These are phyloP conservation scores for Penstemon eatonii DNA, from an alignment of 257 asterid genomes.

Conservation along the genomic window DNA sequence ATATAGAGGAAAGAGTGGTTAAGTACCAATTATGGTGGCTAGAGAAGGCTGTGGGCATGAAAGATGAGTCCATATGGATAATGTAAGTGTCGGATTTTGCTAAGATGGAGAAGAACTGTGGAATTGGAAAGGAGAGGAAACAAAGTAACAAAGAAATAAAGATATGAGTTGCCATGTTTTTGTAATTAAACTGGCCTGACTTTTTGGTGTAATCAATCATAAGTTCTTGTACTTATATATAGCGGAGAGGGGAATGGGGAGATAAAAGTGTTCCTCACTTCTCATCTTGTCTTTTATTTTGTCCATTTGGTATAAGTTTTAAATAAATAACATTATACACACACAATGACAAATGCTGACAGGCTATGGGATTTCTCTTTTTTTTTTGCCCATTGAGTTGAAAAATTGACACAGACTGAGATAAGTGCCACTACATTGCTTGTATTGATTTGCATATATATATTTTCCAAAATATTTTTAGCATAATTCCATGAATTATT, in stretches of 20 bases:
- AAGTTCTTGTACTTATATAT: constrained; percentile 30
- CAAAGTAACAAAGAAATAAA: constrained; percentile 33
- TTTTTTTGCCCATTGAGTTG: constrained; percentile 14
- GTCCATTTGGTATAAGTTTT: constrained; percentile 19
- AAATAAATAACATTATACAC: not conserved
- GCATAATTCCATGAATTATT: not conserved
- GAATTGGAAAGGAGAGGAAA: constrained; percentile 28
- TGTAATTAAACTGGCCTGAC: constrained; percentile 24
- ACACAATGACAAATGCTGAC: not conserved
- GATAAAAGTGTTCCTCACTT: constrained; percentile 31
- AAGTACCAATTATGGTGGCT: constrained; percentile 61
- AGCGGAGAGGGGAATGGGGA: constrained; percentile 32
- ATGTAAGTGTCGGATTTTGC: constrained; percentile 58
- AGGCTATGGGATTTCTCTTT: constrained; percentile 20
- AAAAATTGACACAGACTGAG: constrained; percentile 22
- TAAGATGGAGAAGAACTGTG: constrained; percentile 28
- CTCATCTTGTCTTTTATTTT: constrained; percentile 42
- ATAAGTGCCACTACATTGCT: constrained; percentile 4
- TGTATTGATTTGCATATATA: not conserved
- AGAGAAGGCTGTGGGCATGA: constrained; percentile 73
- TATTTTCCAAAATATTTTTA: not conserved
- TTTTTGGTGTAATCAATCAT: constrained; percentile 13
- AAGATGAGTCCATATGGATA: constrained; percentile 65
- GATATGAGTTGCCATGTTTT: constrained; percentile 41
- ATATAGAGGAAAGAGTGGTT: constrained; percentile 46